phyloP scores from a whole-genome alignment of 2,329 filamentous ascomycete genomes.

The Aspergillus fischeri region DNA sequence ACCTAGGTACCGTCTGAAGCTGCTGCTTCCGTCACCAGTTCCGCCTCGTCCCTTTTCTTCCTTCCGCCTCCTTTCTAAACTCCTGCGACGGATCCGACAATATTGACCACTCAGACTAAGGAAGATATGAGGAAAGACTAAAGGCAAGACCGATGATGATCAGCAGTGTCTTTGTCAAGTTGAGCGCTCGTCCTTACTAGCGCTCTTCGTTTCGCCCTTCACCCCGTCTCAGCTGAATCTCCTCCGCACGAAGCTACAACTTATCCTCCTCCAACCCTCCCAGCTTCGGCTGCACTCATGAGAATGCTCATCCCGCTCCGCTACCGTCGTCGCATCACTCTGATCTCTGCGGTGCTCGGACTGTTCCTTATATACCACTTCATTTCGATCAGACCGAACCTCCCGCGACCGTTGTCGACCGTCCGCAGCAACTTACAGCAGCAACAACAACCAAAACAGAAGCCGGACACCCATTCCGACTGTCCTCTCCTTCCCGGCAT shows the following conservation, averaged over 20 bases:
- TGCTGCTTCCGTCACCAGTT: neutral
- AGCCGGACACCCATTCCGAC: neutral
- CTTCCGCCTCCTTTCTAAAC: neutral
- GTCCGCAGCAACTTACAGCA: constrained; percentile 24
- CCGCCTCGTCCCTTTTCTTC: neutral
- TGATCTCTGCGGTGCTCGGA: constrained; percentile 55
- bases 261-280: neutral
- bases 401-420: constrained; percentile 43
- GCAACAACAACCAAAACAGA: constrained; percentile 8
- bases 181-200: constrained; percentile 9
- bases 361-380: constrained; percentile 54
- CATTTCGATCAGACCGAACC: constrained; percentile 56
- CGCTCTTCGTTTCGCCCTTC: neutral
- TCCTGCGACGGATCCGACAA: neutral
- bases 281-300: neutral
- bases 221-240: neutral
- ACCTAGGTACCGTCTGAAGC: neutral
- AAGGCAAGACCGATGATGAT: constrained; percentile 5
- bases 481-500: constrained; percentile 39
- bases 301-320: constrained; percentile 41
- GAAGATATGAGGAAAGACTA: neutral
- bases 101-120: neutral
- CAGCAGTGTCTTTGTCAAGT: neutral
- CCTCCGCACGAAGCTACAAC: constrained; percentile 5
- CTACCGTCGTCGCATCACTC: constrained; percentile 34